phyloP scores from a whole-genome alignment of 164 flowering plant species.

The Annona cherimola region DNA sequence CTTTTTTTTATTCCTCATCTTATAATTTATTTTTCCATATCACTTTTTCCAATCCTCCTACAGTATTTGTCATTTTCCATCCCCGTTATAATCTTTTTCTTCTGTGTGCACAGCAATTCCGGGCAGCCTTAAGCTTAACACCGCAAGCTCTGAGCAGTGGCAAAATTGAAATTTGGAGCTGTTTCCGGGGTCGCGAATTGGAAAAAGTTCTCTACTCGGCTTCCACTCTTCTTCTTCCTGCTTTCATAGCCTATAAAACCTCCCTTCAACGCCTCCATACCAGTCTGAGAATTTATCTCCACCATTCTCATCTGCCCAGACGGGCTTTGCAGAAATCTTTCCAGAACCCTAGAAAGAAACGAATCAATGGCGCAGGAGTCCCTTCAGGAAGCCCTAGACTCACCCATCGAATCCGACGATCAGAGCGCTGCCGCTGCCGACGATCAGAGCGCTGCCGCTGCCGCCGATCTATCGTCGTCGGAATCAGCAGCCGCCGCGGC shows the following conservation, averaged over 20 bases:
- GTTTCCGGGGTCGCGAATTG: background rate
- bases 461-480: conserved; percentile 6
- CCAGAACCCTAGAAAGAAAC: conserved; percentile 4
- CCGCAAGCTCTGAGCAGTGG: background rate
- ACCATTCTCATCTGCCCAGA: conserved; percentile 4
- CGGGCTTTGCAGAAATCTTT: conserved; percentile 1
- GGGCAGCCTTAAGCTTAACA: no score
- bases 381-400: conserved; percentile 16
- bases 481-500: conserved; percentile 1
- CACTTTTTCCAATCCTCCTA: no score
- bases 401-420: conserved; percentile 8
- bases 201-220: background rate
- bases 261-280: background rate
- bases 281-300: conserved; percentile 9
- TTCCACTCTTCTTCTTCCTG: background rate
- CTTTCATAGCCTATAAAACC: conserved; percentile 2
- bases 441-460: conserved; percentile 4
- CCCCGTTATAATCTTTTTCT: no score
- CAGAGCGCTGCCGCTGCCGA: conserved; percentile 1
- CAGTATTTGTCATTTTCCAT: no score
- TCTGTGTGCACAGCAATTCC: no score
- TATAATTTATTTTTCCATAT: no score
- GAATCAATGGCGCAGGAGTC: conserved; percentile 18
- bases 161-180: background rate
- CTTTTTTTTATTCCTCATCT: no score